A percentile compares a stretch with the other conserved stretches of the same genome.
Conservation (phyloP, 2,329 filamentous ascomycete species). For the Nothomitra cinnamomea region DNA sequence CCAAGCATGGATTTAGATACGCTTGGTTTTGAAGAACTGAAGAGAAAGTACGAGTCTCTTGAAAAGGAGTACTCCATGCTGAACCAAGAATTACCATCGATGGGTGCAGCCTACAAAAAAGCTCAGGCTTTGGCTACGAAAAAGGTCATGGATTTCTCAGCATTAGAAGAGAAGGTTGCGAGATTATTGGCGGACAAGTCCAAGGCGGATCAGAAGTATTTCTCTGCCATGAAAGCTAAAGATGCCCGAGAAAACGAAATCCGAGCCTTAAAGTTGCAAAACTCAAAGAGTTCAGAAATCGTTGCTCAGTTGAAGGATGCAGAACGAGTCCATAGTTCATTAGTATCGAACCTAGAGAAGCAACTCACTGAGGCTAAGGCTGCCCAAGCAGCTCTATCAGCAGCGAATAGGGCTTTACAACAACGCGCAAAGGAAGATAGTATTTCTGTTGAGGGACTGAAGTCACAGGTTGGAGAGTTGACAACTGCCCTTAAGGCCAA, state of each 20-base stretch:
- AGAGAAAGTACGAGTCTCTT: slow-evolving; percentile 54
- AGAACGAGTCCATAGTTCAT: slow-evolving; percentile 56
- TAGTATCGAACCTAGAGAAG: slow-evolving; percentile 78
- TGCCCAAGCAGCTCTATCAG: slow-evolving; percentile 50
- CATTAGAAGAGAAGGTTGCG: slow-evolving; percentile 61
- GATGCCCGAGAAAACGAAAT: slow-evolving; percentile 73
- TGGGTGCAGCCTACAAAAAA: slow-evolving; percentile 84
- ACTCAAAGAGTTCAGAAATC: slow-evolving; percentile 80
- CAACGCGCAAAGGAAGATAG: slow-evolving; percentile 51
- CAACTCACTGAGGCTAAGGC: slow-evolving; percentile 72
- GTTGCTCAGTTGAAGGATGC: slow-evolving; percentile 85
- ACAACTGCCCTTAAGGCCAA: slow-evolving; percentile 58
- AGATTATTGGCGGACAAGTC: slow-evolving; percentile 72
- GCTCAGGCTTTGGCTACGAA: slow-evolving; percentile 70
- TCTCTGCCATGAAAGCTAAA: slow-evolving; percentile 85
- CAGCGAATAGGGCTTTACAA: slow-evolving; percentile 62
- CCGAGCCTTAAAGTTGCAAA: slow-evolving; percentile 61
- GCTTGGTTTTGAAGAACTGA: slow-evolving; percentile 53
- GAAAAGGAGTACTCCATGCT: slow-evolving; percentile 70
- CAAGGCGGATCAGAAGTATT: slow-evolving; percentile 96
- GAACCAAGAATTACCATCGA: slow-evolving; percentile 71
- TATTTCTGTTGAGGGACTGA: slow-evolving; percentile 53
- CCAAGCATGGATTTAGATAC: slow-evolving; percentile 33
- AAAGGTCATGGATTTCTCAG: slow-evolving; percentile 63
- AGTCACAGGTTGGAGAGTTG: slow-evolving; percentile 60